Percentiles rank a stretch among this genome's conserved stretches.
These are phyloP conservation scores for Penicillium polonicum DNA, from an alignment of 2,329 filamentous ascomycete genomes.

Conservation along the genomic window DNA sequence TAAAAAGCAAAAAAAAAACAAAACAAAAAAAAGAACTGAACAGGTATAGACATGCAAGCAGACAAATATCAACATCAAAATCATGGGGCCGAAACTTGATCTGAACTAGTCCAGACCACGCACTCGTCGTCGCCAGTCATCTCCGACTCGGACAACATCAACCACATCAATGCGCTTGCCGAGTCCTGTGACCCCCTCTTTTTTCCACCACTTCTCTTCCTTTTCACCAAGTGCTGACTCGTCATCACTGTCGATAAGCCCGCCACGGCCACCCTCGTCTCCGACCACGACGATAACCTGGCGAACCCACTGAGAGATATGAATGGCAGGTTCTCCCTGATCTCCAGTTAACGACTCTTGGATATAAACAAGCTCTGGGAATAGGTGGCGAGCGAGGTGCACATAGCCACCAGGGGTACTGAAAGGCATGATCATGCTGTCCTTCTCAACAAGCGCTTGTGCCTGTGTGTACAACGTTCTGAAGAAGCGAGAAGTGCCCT, in stretches of 20 bases:
- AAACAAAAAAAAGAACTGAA: not conserved
- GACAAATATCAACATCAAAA: constrained; percentile 27
- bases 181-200: constrained; percentile 75
- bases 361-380: constrained; percentile 82
- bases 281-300: constrained; percentile 60
- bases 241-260: constrained; percentile 76
- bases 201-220: constrained; percentile 58
- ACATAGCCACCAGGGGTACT: constrained; percentile 78
- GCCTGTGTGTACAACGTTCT: constrained; percentile 80
- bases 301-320: constrained; percentile 62
- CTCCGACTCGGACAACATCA: constrained; percentile 74
- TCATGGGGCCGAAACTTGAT: constrained; percentile 7
- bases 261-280: constrained; percentile 62
- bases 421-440: constrained; percentile 85
- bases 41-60: constrained; percentile 25
- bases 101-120: constrained; percentile 57
- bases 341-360: constrained; percentile 79
- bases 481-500: constrained; percentile 63
- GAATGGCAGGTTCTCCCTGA: constrained; percentile 70
- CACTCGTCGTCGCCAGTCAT: constrained; percentile 82
- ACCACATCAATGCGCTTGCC: constrained; percentile 87
- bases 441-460: constrained; percentile 73
- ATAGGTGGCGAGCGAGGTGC: constrained; percentile 81
- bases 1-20: constrained; percentile 1
- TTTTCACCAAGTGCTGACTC: constrained; percentile 43